phyloP scores from a whole-genome alignment of 176 grass and related monocot genomes.

The Typha latifolia region DNA sequence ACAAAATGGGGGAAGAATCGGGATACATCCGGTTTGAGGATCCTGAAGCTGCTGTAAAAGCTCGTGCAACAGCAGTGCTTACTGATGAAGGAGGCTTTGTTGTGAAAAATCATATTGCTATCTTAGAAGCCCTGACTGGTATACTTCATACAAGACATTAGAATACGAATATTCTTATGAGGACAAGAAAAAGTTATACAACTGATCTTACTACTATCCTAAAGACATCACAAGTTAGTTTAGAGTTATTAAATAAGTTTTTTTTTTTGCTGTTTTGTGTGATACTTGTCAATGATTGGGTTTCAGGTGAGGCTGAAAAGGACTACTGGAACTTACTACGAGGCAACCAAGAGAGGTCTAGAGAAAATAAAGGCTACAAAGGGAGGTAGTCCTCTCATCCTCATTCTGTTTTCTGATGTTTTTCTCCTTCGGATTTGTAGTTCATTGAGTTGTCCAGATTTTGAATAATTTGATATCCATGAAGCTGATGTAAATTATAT shows the following conservation, averaged over 20 bases:
- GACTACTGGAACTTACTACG: conserved; percentile 66
- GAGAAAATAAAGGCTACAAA: conserved; percentile 36
- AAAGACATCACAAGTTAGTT: too few species aligned
- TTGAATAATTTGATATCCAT: neutral
- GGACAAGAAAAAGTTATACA: too few species aligned
- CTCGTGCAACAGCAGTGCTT: conserved; percentile 66
- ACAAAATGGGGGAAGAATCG: conserved; percentile 62
- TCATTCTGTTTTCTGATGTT: neutral
- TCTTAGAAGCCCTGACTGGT: conserved; percentile 72
- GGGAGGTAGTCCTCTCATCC: conserved; percentile 31
- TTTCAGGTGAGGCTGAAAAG: conserved; percentile 77
- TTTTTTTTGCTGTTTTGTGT: neutral
- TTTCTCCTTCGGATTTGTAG: too few species aligned
- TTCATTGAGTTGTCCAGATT: too few species aligned
- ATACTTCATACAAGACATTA: neutral
- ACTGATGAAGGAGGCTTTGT: conserved; percentile 63
- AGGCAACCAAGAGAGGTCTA: conserved; percentile 31
- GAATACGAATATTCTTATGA: too few species aligned
- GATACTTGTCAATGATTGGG: conserved; percentile 8
- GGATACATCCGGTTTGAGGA: conserved; percentile 86
- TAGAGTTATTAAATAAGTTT: neutral
- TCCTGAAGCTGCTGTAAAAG: conserved; percentile 55
- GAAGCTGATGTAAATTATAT: neutral
- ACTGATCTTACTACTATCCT: too few species aligned
- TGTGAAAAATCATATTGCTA: conserved; percentile 64